Conservation (phyloP, 169 alveolate genomes). For the Eimeria praecox region DNA sequence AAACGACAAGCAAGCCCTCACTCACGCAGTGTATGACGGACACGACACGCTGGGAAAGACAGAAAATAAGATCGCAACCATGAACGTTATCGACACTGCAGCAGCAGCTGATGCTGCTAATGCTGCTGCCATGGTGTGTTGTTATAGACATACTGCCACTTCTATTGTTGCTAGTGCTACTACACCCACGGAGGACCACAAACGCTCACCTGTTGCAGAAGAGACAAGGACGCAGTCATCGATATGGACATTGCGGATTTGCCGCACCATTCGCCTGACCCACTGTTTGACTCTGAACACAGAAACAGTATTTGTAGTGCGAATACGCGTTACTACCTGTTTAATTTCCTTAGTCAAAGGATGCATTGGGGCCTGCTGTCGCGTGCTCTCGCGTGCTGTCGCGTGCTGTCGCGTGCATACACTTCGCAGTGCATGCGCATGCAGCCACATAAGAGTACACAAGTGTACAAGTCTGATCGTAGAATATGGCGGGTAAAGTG, state of each 20-base stretch:
- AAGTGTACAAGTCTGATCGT: background rate
- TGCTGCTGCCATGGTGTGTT: no score
- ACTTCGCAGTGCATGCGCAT: conserved; percentile 1
- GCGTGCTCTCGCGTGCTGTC: no score
- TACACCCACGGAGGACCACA: background rate
- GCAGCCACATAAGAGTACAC: background rate
- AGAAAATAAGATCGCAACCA: no score
- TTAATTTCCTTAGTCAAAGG: background rate
- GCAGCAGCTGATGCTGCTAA: no score
- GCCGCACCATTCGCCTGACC: conserved; percentile 92
- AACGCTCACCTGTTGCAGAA: conserved; percentile 71
- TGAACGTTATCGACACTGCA: no score
- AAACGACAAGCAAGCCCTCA: no score
- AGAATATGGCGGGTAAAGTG: background rate
- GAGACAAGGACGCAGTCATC: conserved; percentile 86
- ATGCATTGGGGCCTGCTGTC: background rate
- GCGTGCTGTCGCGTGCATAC: background rate
- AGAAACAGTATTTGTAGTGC: background rate
- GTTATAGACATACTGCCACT: background rate
- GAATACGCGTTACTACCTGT: background rate
- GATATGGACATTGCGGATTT: conserved; percentile 89
- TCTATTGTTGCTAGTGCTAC: no score
- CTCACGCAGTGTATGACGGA: no score
- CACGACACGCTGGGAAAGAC: no score
- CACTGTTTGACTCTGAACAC: conserved; percentile 85